Evolutionary conservation across 1,284 basidiomycete species (phyloP).

Genomic region (Neotropicomus parvogracilis): DNA sequence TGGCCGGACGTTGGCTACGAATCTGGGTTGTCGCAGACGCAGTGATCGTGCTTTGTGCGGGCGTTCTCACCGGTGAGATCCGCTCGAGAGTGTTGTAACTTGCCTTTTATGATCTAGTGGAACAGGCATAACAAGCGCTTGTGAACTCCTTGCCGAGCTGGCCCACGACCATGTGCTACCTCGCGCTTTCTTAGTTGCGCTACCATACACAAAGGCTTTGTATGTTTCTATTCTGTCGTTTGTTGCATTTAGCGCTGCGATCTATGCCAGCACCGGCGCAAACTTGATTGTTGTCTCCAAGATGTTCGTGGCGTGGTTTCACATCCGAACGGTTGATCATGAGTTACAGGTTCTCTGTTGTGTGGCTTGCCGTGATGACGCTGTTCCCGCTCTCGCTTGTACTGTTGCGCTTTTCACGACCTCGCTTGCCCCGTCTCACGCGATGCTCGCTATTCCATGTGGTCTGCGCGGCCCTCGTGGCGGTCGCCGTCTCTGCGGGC

Average conservation of each 20-base stretch:
- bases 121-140: conserved; percentile 54
- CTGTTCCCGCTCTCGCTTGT: conserved; percentile 61
- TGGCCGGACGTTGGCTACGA: conserved; percentile 57
- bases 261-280: conserved; percentile 60
- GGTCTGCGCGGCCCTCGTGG: conserved; percentile 43
- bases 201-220: conserved; percentile 53
- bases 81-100: background rate
- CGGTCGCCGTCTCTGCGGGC: conserved; percentile 50
- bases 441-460: conserved; percentile 40
- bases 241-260: conserved; percentile 43
- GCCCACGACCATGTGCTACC: conserved; percentile 61
- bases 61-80: conserved; percentile 57
- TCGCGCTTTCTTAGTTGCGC: conserved; percentile 41
- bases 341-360: conserved; percentile 50
- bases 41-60: conserved; percentile 62
- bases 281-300: conserved; percentile 52
- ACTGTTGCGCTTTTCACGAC: conserved; percentile 61
- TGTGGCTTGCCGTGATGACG: conserved; percentile 62
- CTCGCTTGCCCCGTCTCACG: conserved; percentile 47
- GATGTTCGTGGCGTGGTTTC: conserved; percentile 33
- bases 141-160: conserved; percentile 56
- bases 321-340: background rate
- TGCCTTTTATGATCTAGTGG: conserved; percentile 3
- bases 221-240: conserved; percentile 54
- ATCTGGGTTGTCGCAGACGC: conserved; percentile 61